Percentiles rank a stretch among this genome's conserved stretches.
Evolutionary conservation across 2,329 filamentous ascomycete genomes (phyloP).

Genomic region (Alternaria gansuensis): DNA sequence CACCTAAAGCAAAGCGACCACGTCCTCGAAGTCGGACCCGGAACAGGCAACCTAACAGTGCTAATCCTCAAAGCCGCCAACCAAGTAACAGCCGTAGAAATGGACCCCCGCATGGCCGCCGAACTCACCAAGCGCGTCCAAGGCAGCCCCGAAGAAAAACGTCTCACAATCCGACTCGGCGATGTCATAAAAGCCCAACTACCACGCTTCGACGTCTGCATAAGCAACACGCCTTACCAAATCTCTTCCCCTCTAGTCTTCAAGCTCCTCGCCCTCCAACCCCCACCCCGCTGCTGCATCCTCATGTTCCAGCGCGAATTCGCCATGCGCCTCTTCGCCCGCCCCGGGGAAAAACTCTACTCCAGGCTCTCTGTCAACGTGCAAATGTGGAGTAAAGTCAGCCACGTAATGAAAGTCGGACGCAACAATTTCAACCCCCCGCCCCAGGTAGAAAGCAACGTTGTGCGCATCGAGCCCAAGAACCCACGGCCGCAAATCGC

Average conservation of each 20-base stretch:
- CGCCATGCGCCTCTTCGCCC: constrained; percentile 86
- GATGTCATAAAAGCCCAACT: constrained; percentile 90
- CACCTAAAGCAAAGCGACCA: constrained; percentile 86
- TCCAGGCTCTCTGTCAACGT: constrained; percentile 90
- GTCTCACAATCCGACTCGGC: constrained; percentile 86
- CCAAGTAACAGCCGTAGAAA: constrained; percentile 84
- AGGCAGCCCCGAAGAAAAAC: constrained; percentile 78
- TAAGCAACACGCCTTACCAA: constrained; percentile 77
- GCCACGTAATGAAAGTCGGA: constrained; percentile 87
- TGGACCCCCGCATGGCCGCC: constrained; percentile 95
- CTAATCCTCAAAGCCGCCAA: constrained; percentile 88
- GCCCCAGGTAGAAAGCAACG: constrained; percentile 88
- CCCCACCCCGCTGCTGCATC: constrained; percentile 82
- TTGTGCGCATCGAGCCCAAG: constrained; percentile 90
- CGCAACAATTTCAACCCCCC: constrained; percentile 97
- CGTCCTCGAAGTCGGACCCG: constrained; percentile 91
- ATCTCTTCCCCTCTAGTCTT: constrained; percentile 94
- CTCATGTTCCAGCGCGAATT: constrained; percentile 99
- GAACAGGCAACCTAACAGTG: constrained; percentile 88
- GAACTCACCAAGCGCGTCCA: constrained; percentile 95
- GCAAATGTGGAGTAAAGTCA: constrained; percentile 85
- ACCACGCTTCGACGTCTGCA: constrained; percentile 80
- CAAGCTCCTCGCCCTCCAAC: constrained; percentile 82
- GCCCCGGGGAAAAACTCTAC: constrained; percentile 88
- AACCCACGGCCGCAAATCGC: constrained; percentile 83